Conservation (phyloP, 768 basidiomycete genomes). For the Russula earlei region DNA sequence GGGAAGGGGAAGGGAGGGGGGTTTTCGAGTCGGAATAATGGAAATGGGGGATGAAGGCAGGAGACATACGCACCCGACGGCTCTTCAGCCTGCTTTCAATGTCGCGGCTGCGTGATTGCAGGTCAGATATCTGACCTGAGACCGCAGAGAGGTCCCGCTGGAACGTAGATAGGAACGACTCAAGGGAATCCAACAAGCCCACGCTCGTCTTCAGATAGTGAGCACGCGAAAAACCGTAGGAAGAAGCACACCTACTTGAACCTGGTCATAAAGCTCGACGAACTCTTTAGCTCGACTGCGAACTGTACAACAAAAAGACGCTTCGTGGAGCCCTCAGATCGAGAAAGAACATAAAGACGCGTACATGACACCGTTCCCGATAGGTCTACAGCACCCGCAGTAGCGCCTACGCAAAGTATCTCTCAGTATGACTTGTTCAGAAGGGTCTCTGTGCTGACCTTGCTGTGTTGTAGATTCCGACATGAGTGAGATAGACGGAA, state of each 20-base stretch:
- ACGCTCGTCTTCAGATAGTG: constrained; percentile 61
- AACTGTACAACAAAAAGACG: constrained; percentile 23
- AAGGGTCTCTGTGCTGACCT: background rate
- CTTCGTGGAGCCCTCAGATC: background rate
- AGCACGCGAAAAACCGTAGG: background rate
- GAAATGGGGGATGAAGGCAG: background rate
- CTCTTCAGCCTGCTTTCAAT: constrained; percentile 83
- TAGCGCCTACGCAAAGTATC: background rate
- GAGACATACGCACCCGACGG: constrained; percentile 53
- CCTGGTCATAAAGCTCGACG: constrained; percentile 84
- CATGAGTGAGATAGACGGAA: background rate
- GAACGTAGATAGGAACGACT: constrained; percentile 89
- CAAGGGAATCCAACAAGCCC: constrained; percentile 74
- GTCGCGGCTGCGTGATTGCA: constrained; percentile 83
- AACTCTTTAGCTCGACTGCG: constrained; percentile 50
- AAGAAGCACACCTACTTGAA: constrained; percentile 45
- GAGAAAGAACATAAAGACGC: background rate
- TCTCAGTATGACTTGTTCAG: background rate
- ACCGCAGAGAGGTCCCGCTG: constrained; percentile 91
- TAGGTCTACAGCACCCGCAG: background rate
- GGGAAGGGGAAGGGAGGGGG: no score
- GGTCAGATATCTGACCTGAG: constrained; percentile 91
- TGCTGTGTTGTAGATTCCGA: background rate
- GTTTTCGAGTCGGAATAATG: background rate
- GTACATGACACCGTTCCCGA: constrained; percentile 8